phyloP scores from a whole-genome alignment of 352 stramenopile genomes.

The Globisporangium carolinianum region DNA sequence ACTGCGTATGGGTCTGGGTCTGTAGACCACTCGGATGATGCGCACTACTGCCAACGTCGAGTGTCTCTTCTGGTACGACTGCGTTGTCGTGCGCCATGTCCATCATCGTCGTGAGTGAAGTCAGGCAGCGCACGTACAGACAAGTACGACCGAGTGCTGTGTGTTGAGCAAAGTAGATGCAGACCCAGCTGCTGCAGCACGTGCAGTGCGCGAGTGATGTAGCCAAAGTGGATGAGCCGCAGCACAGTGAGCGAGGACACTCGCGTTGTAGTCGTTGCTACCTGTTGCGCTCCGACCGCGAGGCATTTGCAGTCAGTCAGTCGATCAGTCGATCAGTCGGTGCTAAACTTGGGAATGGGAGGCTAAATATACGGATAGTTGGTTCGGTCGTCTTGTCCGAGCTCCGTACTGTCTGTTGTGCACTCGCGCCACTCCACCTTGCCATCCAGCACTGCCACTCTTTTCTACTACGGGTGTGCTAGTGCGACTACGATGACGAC shows the following conservation, averaged over 20 bases:
- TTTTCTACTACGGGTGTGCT: constrained; percentile 21
- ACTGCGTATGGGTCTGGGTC: not conserved
- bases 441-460: no score
- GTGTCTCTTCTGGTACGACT: constrained; percentile 11
- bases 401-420: no score
- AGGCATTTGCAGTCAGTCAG: not conserved
- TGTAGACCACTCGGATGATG: not conserved
- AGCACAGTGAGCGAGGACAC: not conserved
- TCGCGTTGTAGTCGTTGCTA: not conserved
- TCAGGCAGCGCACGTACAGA: no score
- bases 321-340: constrained; percentile 5
- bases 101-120: constrained; percentile 9
- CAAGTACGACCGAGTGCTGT: no score
- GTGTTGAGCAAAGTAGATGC: no score
- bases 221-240: no score
- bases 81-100: constrained; percentile 12
- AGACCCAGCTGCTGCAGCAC: no score
- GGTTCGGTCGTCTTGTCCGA: no score
- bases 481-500: not conserved
- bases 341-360: no score
- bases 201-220: no score
- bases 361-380: no score
- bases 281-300: not conserved
- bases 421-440: no score
- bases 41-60: not conserved